Evolutionary conservation across 352 stramenopile species (phyloP).

Genomic region (Phytophthora pisi): DNA sequence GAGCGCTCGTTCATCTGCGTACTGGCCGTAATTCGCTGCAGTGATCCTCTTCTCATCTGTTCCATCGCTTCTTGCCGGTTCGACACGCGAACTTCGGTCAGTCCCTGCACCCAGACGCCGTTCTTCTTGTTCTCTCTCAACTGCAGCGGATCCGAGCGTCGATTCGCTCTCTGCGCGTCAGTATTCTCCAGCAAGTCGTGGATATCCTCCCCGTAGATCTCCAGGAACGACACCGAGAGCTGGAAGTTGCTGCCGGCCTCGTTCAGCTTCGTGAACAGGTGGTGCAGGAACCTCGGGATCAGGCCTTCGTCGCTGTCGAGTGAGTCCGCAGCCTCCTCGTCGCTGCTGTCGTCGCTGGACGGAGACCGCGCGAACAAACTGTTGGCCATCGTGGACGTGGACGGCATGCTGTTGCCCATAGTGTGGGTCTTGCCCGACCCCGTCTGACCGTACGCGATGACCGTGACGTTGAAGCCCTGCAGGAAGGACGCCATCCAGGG

Average conservation of each 20-base stretch:
- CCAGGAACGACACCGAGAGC: slow-evolving; percentile 90
- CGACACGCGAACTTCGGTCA: slow-evolving; percentile 72
- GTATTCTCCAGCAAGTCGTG: slow-evolving; percentile 90
- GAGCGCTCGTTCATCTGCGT: slow-evolving; percentile 91
- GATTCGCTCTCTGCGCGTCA: slow-evolving; percentile 29
- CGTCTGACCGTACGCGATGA: slow-evolving; percentile 89
- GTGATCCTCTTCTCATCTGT: slow-evolving; percentile 76
- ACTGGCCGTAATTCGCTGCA: slow-evolving; percentile 81
- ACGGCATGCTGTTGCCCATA: slow-evolving; percentile 76
- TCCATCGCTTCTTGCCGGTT: slow-evolving; percentile 69
- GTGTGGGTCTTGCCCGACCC: slow-evolving; percentile 87
- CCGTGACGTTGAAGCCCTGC: slow-evolving; percentile 90
- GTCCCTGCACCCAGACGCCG: slow-evolving; percentile 80
- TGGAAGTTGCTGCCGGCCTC: slow-evolving; percentile 40
- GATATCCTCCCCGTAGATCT: slow-evolving; percentile 98
- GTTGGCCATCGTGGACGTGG: slow-evolving; percentile 43
- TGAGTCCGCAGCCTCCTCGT: slow-evolving; percentile 24
- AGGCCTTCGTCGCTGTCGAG: slow-evolving; percentile 71
- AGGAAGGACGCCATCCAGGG: slow-evolving; percentile 85
- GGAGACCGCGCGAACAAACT: slow-evolving; percentile 38
- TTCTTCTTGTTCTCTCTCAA: slow-evolving; percentile 71
- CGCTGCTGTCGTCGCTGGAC: slow-evolving; percentile 19
- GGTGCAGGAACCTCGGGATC: slow-evolving; percentile 84
- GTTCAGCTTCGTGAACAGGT: slow-evolving; percentile 72
- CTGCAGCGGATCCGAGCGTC: slow-evolving; percentile 59